Evolutionary conservation across 2,329 filamentous ascomycete species (phyloP), one percentile per base, ranked within the genome.

Genomic region (Cadophora gregata): DNA sequence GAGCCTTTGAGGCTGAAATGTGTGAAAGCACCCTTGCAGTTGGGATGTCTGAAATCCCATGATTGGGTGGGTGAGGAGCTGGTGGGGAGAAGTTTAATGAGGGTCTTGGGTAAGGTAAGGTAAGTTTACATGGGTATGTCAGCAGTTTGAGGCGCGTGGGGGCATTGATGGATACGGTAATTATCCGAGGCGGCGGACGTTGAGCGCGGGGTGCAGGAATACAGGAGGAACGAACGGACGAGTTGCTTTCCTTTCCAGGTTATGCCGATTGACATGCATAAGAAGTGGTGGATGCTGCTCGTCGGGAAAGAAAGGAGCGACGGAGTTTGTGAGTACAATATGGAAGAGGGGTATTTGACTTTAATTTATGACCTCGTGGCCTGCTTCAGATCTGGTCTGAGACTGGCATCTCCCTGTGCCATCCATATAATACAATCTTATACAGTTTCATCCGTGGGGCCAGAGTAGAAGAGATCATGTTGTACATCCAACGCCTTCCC

Each of bases 361-460:
- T 38, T 14, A n/a, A 25, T 58, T 58, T n/a, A 7, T 27, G 10
- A 24, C 27, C 55, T 56, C 14, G 21, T 56, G 19, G 19, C 51
- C 51, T 21, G 51, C 51, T 36, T 24, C 55, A 42, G n/a, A 42
- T 36, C 53, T 25, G 33, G 16, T 16, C 33, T 8, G 33, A 33
- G 19, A 19, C 12, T 4, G 33, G 33, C 33, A 53, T 16, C 16
- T 42, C 50, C 27, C 25, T 19, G 42, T 38, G 10, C 21, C 21
- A 25, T 25, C 25, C 31, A 58, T 62, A 62, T 21, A 27, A 62
- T 53, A 62, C 60, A 55, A 21, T 31, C 25, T 16, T 61, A 29
- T 61, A 61, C 59, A 62, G 9, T 31, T 42, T 19, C 29, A 16
- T 19, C 55, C 21, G 4, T 33, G 24, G 25, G 16, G 48, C 31